Evolutionary conservation across 805 yeast genomes (phyloP).

Genomic region (Metschnikowia reukaufii): DNA sequence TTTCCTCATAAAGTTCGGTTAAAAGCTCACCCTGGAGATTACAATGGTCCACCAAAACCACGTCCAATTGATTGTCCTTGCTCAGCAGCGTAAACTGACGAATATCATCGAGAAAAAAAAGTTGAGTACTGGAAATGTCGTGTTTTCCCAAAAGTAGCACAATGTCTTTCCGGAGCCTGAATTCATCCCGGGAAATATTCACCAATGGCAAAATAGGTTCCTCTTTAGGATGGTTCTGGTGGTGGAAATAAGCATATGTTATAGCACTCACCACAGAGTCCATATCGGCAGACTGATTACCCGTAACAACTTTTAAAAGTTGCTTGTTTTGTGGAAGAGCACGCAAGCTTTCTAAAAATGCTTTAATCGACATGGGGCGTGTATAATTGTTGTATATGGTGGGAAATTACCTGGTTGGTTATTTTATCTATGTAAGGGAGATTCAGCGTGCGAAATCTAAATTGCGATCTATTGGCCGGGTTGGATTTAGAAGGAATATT

Average conservation of each 20-base stretch:
- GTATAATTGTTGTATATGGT: not conserved
- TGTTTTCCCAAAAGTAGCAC: conserved; percentile 48
- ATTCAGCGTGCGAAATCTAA: too few species aligned
- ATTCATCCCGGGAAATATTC: conserved; percentile 67
- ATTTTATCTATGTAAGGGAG: too few species aligned
- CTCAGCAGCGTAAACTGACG: conserved; percentile 16
- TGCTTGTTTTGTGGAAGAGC: conserved; percentile 15
- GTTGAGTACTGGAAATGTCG: conserved; percentile 45
- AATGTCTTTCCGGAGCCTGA: conserved; percentile 71
- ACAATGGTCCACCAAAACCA: conserved; percentile 84
- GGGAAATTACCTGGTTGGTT: not conserved
- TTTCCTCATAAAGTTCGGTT: conserved; percentile 25
- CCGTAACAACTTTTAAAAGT: conserved; percentile 53
- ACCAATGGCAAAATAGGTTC: conserved; percentile 63
- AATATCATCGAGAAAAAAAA: conserved; percentile 72
- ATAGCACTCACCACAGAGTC: conserved; percentile 85
- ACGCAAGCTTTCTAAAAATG: conserved; percentile 24
- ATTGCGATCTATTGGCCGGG: too few species aligned
- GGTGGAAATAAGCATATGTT: conserved; percentile 61
- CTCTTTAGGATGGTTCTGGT: conserved; percentile 28
- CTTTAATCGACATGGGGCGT: conserved; percentile 27
- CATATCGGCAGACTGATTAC: conserved; percentile 85
- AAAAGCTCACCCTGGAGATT: conserved; percentile 52
- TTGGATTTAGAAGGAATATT: not conserved
- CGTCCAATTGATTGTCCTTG: conserved; percentile 27